These are phyloP conservation scores for Aspergillus hiratsukae DNA, from an alignment of 2,329 filamentous ascomycete genomes.

Conservation along the genomic window DNA sequence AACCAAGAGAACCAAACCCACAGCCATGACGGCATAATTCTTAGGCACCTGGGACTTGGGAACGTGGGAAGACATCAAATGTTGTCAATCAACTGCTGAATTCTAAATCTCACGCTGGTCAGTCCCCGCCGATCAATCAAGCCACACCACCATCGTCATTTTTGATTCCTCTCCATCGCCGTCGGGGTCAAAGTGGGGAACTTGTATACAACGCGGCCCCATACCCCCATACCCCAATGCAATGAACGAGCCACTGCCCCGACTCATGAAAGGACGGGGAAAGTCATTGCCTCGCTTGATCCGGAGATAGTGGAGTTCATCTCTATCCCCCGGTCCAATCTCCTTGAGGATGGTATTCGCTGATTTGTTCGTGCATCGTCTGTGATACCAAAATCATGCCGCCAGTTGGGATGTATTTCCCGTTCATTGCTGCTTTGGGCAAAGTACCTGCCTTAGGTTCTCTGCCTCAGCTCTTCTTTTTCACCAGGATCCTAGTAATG, in stretches of 20 bases:
- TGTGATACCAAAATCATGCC: slow-evolving; percentile 1
- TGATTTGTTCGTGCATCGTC: neutral
- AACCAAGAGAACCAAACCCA: neutral
- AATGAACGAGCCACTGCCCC: neutral
- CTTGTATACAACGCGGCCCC: neutral
- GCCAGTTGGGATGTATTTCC: neutral
- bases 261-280: slow-evolving; percentile 4
- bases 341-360: neutral
- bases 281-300: slow-evolving; percentile 7
- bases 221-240: neutral
- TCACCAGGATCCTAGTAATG: neutral
- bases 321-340: neutral
- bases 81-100: neutral
- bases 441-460: neutral
- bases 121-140: slow-evolving; percentile 3
- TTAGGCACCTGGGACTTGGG: too few relatives aligned
- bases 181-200: neutral
- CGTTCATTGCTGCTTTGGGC: neutral
- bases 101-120: neutral
- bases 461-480: neutral
- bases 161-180: neutral
- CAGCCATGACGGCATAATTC: slow-evolving; percentile 11
- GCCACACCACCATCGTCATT: neutral
- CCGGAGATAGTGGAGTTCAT: slow-evolving; percentile 15
- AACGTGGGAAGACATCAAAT: neutral